phyloP scores from a whole-genome alignment of 257 asterid genomes.

The Nicotiana benthamiana region DNA sequence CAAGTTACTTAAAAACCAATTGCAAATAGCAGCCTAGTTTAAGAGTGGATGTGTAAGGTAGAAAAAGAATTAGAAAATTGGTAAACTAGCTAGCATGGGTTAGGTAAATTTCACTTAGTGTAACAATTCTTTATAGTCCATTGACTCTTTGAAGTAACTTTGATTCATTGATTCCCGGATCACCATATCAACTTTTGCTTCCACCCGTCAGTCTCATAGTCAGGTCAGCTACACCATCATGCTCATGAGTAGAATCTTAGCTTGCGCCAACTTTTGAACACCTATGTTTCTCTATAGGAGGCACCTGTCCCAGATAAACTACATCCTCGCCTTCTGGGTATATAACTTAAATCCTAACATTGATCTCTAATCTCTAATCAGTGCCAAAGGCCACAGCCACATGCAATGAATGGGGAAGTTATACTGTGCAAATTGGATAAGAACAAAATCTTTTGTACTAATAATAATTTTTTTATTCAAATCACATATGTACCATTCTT shows the following conservation, averaged over 20 bases:
- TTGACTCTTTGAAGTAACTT: neutral
- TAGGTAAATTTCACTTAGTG: neutral
- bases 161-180: neutral
- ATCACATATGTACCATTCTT: too few species aligned
- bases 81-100: too few species aligned
- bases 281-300: neutral
- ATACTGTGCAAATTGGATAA: too few species aligned
- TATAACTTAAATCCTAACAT: neutral
- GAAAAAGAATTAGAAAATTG: neutral
- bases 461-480: too few species aligned
- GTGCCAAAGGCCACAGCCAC: too few species aligned
- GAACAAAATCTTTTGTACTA: too few species aligned
- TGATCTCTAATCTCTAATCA: neutral
- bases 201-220: neutral
- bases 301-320: neutral
- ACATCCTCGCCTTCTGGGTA: neutral
- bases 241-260: neutral
- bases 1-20: neutral
- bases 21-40: neutral
- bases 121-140: neutral
- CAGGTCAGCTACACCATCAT: neutral
- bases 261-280: neutral
- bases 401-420: too few species aligned
- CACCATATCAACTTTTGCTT: neutral
- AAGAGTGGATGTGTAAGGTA: neutral